Base-by-base conservation (phyloP, 352 stramenopile species). In the Discostella stelligera region DNA sequence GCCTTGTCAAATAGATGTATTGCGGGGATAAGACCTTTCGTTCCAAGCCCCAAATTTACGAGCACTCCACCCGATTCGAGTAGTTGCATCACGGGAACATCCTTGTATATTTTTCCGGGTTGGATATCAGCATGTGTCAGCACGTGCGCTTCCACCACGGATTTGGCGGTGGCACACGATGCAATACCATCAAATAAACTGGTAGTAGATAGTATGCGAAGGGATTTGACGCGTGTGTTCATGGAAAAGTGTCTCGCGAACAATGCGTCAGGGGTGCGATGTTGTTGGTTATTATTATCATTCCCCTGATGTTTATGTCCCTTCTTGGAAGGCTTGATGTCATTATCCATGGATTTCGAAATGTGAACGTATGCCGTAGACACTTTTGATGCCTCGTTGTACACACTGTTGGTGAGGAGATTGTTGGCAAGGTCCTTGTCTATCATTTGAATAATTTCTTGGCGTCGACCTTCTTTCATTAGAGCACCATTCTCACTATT, bases 281-380 rank as follows among this genome's bases (percentile, higher is more conserved):
- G 59, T 18, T 58, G n/a, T 58, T 66, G 60, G 67, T 16, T 9
- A 8, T 53, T 61, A 32, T 63, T 70, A 5, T 46, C 55, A 18
- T 52, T n/a, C 13, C 77, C 49, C 32, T 53, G 62, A 6, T 83
- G 27, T 16, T 59, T 82, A 7, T 79, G 66, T 25, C 48, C 68
- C 27, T 75, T 77, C 20, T 70, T 77, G 61, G n/a, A 44, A 18
- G 64, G 62, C 10, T 66, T 55, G 8, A 9, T 6, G 6, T 71
- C 48, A 13, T 68, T 66, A 53, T 93, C 86, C 23, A 91, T 86
- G n/a, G 88, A 87, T 75, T 94, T 94, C 20, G 84, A 91, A 74
- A 94, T 94, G 67, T 94, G 88, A 6, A 94, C 86, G 61, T 94
- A 94, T 23, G 84, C 88, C n/a, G 79, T 75, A 60, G 25, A 63